These are phyloP conservation scores for Candida khao-thaluensis DNA, from an alignment of 805 yeast species.

Conservation along the genomic window DNA sequence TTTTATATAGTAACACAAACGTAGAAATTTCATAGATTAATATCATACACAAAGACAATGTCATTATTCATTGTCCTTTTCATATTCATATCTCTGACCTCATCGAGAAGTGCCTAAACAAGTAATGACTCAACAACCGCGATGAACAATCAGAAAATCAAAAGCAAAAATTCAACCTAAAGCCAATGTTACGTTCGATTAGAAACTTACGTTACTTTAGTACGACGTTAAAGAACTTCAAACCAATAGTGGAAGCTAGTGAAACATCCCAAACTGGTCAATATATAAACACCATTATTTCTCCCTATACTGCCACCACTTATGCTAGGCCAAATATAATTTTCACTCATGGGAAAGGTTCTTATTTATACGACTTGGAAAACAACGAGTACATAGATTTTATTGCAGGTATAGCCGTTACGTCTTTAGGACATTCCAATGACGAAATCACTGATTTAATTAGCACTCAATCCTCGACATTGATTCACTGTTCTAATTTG, in stretches of 20 bases:
- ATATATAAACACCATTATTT: constrained; percentile 44
- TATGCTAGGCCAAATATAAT: constrained; percentile 78
- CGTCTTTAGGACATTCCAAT: constrained; percentile 88
- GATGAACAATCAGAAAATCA: constrained; percentile 2
- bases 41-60: not conserved
- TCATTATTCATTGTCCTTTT: too few relatives aligned
- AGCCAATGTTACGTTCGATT: too few relatives aligned
- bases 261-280: constrained; percentile 32
- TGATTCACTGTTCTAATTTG: constrained; percentile 83
- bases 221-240: not conserved
- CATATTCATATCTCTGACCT: too few relatives aligned
- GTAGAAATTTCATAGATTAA: too few relatives aligned
- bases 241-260: constrained; percentile 7
- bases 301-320: constrained; percentile 67
- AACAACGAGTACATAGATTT: constrained; percentile 82
- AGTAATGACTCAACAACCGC: constrained; percentile 9
- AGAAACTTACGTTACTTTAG: constrained; percentile 3
- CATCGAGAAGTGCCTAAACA: too few relatives aligned
- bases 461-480: constrained; percentile 64
- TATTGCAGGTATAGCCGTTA: constrained; percentile 95
- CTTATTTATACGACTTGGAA: constrained; percentile 77
- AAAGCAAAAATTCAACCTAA: too few relatives aligned
- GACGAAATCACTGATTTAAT: constrained; percentile 70
- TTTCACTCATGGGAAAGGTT: constrained; percentile 77
- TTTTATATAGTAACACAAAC: too few relatives aligned